phyloP scores from a whole-genome alignment of 768 basidiomycete genomes.

The Imleria badia region DNA sequence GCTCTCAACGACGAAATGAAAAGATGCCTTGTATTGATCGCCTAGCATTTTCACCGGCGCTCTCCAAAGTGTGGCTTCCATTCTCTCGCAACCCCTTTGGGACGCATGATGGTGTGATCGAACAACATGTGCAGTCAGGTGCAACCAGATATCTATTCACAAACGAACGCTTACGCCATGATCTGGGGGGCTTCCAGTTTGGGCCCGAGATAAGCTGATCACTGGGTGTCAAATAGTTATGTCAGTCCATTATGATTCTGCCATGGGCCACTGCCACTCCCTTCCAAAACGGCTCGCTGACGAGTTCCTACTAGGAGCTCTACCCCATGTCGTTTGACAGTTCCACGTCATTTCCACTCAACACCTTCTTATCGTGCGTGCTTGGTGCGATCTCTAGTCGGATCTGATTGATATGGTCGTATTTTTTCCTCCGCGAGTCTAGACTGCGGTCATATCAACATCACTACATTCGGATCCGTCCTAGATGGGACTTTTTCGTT shows the following conservation, averaged over 20 bases:
- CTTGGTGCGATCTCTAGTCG: conserved; percentile 9
- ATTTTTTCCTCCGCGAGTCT: conserved; percentile 6
- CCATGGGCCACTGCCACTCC: background rate
- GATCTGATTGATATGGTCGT: conserved; percentile 17
- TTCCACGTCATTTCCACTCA: conserved; percentile 21
- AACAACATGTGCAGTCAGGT: conserved; percentile 15
- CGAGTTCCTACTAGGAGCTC: background rate
- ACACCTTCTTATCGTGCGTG: conserved; percentile 14
- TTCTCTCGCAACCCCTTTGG: conserved; percentile 21
- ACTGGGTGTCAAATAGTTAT: conserved; percentile 2
- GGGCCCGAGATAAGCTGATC: conserved; percentile 17
- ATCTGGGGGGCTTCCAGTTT: conserved; percentile 11
- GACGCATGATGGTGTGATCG: conserved; percentile 17
- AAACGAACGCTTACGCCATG: conserved; percentile 16
- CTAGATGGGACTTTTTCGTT: conserved; percentile 9
- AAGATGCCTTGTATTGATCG: conserved; percentile 26
- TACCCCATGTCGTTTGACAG: conserved; percentile 13
- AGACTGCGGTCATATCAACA: conserved; percentile 8
- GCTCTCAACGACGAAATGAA: conserved; percentile 17
- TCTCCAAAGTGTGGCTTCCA: conserved; percentile 19
- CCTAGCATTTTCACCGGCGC: conserved; percentile 13
- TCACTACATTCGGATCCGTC: conserved; percentile 20
- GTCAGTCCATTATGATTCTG: conserved; percentile 11
- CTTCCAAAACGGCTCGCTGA: conserved; percentile 1
- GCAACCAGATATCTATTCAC: conserved; percentile 10